Evolutionary conservation across 2,329 filamentous ascomycete species (phyloP), one percentile per base, ranked within the genome.

Genomic region (Apiospora hydei): DNA sequence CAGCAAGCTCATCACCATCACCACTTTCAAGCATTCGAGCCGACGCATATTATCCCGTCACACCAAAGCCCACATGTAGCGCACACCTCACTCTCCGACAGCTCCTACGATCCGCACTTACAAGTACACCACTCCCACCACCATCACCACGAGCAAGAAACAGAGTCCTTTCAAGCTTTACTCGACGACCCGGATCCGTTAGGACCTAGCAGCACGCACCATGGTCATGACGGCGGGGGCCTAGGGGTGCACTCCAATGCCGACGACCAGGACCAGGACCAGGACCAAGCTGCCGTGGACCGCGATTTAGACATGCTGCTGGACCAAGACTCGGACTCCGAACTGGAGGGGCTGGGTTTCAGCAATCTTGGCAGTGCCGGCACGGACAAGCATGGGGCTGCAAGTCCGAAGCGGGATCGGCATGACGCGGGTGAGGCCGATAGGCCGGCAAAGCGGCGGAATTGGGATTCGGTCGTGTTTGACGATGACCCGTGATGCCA

Each of bases 111-210:
- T n/a, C 67, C 75, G 1, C 78, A 78, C 69, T 70, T 71, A 13
- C 67, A 67, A 11, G 70, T 70, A 16, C 72, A 73, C 41, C 76
- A 80, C 57, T 41, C 76, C 44, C 78, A 84, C 6, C 46, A 49
- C 21, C 46, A 47, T n/a, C 46, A 76, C 24, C 46, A 76, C 24
- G 79, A 61, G 53, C 34, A 79, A 71, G 84, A 87, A 38, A 81
- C 85, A 0, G 85, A 88, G 64, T 81, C 82, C 64, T 89, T 90
- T 76, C 87, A 89, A 71, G 86, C 87, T 0, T 79, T 90, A 1
- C 84, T 90, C 3, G 84, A 86, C 76, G 87, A 85, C 1, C 83
- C 84, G 0, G 85, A 84, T 69, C 79, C 81, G 3, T 2, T 69
- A 72, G 84, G 81, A 64, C 81, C 77, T n/a, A 78, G 75, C 21